phyloP scores from a whole-genome alignment of 371 early-diverging fungal species.

The Choanephora cucurbitarum region DNA sequence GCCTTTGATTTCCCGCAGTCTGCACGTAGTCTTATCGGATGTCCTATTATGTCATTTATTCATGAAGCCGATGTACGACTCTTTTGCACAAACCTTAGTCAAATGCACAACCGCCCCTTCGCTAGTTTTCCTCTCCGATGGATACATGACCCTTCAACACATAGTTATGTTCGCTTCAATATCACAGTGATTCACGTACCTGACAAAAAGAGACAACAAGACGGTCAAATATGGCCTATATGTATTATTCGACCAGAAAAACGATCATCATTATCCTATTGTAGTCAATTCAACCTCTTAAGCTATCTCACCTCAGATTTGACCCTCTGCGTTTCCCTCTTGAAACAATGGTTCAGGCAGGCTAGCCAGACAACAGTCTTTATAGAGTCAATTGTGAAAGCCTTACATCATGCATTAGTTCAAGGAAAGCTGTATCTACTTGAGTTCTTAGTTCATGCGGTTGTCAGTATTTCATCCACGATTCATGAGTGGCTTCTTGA shows the following conservation, averaged over 20 bases:
- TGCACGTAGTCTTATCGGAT: conserved; percentile 24
- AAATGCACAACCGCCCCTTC: conserved; percentile 11
- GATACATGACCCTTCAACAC: conserved; percentile 12
- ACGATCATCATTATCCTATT: background rate
- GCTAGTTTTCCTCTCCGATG: conserved; percentile 34
- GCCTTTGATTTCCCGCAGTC: conserved; percentile 22
- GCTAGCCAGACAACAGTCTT: background rate
- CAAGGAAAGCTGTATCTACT: conserved; percentile 21
- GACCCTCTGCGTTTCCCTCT: background rate
- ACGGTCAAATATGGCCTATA: conserved; percentile 17
- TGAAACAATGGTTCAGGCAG: background rate
- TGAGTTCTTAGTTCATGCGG: conserved; percentile 15
- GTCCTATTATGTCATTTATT: conserved; percentile 46
- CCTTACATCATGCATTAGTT: conserved; percentile 18
- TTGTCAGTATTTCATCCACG: background rate
- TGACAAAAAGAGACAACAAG: no score
- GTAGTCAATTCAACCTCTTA: background rate
- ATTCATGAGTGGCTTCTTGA: background rate
- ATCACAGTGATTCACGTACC: conserved; percentile 7
- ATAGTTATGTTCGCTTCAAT: background rate
- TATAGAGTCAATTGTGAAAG: background rate
- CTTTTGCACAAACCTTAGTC: conserved; percentile 29
- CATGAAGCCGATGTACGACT: conserved; percentile 37
- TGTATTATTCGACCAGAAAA: conserved; percentile 17
- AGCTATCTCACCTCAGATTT: background rate